Percentiles rank a stretch among this genome's conserved stretches.
Conservation (phyloP, 2,329 filamentous ascomycete genomes). For the Fusarium drepaniforme region DNA sequence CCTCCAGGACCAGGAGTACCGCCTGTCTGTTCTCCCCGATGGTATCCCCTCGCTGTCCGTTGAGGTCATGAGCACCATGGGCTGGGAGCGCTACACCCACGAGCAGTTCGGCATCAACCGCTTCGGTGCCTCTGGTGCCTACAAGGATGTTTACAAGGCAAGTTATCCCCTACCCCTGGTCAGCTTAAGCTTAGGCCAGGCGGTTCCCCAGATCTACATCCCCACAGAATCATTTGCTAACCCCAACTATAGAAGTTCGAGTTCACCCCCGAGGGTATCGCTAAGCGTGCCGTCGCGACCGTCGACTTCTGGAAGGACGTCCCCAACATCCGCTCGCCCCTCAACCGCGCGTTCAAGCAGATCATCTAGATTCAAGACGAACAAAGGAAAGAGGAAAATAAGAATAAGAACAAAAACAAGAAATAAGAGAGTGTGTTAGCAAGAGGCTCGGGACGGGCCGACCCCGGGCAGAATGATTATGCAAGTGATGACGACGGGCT, state of each 20-base stretch:
- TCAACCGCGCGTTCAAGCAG: conserved; percentile 99
- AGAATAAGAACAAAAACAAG: conserved; percentile 4
- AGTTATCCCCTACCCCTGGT: conserved; percentile 48
- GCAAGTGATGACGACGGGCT: conserved; percentile 42
- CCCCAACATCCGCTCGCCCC: conserved; percentile 88
- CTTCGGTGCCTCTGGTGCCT: conserved; percentile 96
- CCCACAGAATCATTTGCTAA: conserved; percentile 48
- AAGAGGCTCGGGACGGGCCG: conserved; percentile 13
- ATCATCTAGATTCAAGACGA: conserved; percentile 75
- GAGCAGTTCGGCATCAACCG: conserved; percentile 99
- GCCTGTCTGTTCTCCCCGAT: conserved; percentile 90
- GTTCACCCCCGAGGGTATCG: conserved; percentile 96
- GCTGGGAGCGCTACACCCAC: conserved; percentile 99
- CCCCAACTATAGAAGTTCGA: conserved; percentile 86
- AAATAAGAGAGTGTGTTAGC: conserved; percentile 27
- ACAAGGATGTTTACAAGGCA: conserved; percentile 97
- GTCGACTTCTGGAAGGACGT: conserved; percentile 98
- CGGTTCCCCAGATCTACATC: neutral
- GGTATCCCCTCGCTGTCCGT: conserved; percentile 93
- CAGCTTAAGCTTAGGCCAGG: conserved; percentile 6
- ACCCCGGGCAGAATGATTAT: conserved; percentile 39
- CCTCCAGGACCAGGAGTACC: conserved; percentile 93
- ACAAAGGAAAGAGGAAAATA: conserved; percentile 26
- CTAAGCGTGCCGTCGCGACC: conserved; percentile 93
- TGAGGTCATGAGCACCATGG: conserved; percentile 96